Conservation (phyloP, 495 filamentous ascomycete species). For the Friedmanniomyces simplex region DNA sequence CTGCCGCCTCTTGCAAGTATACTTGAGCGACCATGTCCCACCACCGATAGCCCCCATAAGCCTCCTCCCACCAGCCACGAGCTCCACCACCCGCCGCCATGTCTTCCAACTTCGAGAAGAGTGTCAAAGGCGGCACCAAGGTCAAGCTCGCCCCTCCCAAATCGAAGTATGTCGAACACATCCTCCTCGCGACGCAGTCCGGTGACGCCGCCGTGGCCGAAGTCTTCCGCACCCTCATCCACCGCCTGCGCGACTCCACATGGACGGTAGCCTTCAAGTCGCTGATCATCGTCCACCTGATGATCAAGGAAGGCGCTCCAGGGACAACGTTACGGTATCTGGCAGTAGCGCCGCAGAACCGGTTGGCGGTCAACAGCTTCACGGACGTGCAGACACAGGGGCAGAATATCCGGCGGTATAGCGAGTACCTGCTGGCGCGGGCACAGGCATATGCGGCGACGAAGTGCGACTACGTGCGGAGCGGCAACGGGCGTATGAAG, state of each 20-base stretch:
- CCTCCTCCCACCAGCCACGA: background rate
- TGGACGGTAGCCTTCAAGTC: slow-evolving; percentile 97
- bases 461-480: slow-evolving; percentile 80
- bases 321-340: slow-evolving; percentile 83
- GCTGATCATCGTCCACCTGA: slow-evolving; percentile 88
- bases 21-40: background rate
- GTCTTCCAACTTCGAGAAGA: slow-evolving; percentile 39
- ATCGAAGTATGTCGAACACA: slow-evolving; percentile 99
- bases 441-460: slow-evolving; percentile 73
- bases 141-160: slow-evolving; percentile 96
- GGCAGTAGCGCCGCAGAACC: slow-evolving; percentile 61
- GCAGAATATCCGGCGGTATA: slow-evolving; percentile 86
- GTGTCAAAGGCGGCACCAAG: slow-evolving; percentile 40
- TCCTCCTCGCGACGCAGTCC: slow-evolving; percentile 87
- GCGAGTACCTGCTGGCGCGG: slow-evolving; percentile 73
- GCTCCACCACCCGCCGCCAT: slow-evolving; percentile 17
- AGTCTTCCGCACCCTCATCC: slow-evolving; percentile 83
- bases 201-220: slow-evolving; percentile 94
- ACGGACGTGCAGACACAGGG: slow-evolving; percentile 96
- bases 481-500: slow-evolving; percentile 72
- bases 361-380: slow-evolving; percentile 79
- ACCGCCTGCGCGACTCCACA: slow-evolving; percentile 83
- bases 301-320: slow-evolving; percentile 90
- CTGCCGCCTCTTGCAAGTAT: background rate
- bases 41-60: slow-evolving; percentile 2